A percentile compares a stretch with the other conserved stretches of the same genome.
phyloP scores from a whole-genome alignment of 1,284 basidiomycete species.

The Pseudozyma sp. region DNA sequence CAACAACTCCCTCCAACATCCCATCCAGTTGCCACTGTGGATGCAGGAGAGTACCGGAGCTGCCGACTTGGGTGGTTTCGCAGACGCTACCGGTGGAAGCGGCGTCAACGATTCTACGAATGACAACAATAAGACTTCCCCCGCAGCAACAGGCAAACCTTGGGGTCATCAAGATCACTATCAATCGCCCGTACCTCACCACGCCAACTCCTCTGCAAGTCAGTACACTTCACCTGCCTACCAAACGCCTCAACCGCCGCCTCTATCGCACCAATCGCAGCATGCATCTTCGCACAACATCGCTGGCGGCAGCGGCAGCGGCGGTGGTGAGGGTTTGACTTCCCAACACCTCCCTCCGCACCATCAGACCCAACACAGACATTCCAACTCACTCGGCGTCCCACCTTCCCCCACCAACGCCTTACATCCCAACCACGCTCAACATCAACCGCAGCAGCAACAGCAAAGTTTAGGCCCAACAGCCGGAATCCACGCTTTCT shows the following conservation, averaged over 20 bases:
- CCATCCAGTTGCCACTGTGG: constrained; percentile 50
- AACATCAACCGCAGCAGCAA: neutral
- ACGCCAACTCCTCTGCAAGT: constrained; percentile 3
- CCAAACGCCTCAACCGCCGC: constrained; percentile 8
- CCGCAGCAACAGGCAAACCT: constrained; percentile 1
- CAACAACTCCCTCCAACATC: constrained; percentile 6
- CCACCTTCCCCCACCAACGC: constrained; percentile 2
- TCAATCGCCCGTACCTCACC: constrained; percentile 37
- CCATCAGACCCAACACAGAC: constrained; percentile 13
- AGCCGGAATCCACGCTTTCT: constrained; percentile 3
- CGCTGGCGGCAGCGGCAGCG: neutral
- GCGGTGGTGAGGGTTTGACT: too few species aligned
- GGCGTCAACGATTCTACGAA: neutral
- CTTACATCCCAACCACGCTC: too few species aligned
- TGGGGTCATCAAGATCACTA: constrained; percentile 47
- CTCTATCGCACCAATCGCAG: constrained; percentile 6
- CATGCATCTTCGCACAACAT: constrained; percentile 1
- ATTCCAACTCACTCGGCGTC: constrained; percentile 12
- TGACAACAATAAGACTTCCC: constrained; percentile 13
- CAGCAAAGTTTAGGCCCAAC: constrained; percentile 5
- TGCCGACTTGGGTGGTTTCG: constrained; percentile 16
- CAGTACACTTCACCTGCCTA: constrained; percentile 27
- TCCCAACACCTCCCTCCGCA: constrained; percentile 3
- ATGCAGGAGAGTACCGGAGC: constrained; percentile 48
- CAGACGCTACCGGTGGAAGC: constrained; percentile 4